Percentiles rank a stretch among this genome's conserved stretches.
Conservation (phyloP, 164 flowering plant genomes). For the Akebia trifoliata region DNA sequence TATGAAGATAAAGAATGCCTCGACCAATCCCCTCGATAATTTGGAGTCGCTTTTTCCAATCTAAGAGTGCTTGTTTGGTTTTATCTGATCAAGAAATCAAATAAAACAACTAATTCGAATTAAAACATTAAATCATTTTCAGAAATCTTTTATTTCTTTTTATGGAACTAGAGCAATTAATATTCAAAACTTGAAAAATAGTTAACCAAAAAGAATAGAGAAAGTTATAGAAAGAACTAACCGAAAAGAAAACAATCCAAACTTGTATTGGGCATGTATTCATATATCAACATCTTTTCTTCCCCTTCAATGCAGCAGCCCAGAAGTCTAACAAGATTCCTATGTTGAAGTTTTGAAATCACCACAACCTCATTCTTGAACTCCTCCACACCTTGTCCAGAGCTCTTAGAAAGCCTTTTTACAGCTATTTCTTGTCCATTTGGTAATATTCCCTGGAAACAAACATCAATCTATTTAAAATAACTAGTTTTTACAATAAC, state of each 20-base stretch:
- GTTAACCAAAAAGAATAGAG: too few species aligned
- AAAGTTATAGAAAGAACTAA: not conserved
- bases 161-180: not conserved
- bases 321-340: constrained; percentile 23
- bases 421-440: constrained; percentile 25
- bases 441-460: constrained; percentile 19
- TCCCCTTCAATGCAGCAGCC: constrained; percentile 21
- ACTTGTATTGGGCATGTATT: constrained; percentile 27
- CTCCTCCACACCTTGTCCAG: constrained; percentile 21
- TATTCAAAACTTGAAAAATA: too few species aligned
- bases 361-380: constrained; percentile 21
- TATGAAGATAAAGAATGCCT: constrained; percentile 23
- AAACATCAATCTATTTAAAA: too few species aligned
- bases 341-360: constrained; percentile 28
- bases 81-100: constrained; percentile 2
- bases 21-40: constrained; percentile 20
- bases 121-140: not conserved
- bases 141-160: not conserved
- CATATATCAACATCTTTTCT: constrained; percentile 22
- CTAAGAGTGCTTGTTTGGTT: constrained; percentile 1
- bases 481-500: not conserved
- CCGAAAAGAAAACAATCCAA: constrained; percentile 21
- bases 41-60: constrained; percentile 12
- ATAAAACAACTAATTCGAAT: not conserved
- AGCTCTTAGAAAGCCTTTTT: constrained; percentile 21